A percentile compares a stretch with the other conserved stretches of the same genome.
phyloP scores from a whole-genome alignment of 306 rosid genomes.

The Oxytropis ochrocephala region DNA sequence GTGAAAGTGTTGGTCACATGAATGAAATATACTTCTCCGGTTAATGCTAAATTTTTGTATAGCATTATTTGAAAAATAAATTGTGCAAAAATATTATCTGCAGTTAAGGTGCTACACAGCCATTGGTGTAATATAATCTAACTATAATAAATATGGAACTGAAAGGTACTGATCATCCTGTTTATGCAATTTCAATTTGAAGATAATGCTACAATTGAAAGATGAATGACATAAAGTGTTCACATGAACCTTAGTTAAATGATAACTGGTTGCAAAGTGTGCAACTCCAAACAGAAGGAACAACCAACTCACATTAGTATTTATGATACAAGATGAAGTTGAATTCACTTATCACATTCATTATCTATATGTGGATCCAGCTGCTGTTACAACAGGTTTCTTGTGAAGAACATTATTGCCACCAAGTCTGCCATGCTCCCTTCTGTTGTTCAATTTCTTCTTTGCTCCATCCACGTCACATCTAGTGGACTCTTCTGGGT shows the following conservation, averaged over 20 bases:
- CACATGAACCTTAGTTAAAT: neutral
- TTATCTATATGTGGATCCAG: slow-evolving; percentile 41
- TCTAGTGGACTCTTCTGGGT: slow-evolving; percentile 21
- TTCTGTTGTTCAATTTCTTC: slow-evolving; percentile 32
- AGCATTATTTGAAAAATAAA: neutral
- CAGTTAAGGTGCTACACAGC: neutral
- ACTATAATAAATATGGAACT: neutral
- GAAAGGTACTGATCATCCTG: neutral
- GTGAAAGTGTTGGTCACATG: neutral
- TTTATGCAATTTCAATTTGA: neutral
- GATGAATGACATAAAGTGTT: neutral
- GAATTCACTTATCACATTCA: slow-evolving; percentile 21
- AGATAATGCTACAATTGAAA: neutral
- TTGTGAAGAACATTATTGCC: slow-evolving; percentile 36
- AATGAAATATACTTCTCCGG: neutral
- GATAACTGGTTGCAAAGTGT: slow-evolving; percentile 44
- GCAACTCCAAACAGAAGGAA: slow-evolving; percentile 48
- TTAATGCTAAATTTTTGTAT: neutral
- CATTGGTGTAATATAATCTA: neutral
- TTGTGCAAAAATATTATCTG: neutral
- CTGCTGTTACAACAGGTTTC: slow-evolving; percentile 37
- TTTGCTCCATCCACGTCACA: slow-evolving; percentile 23
- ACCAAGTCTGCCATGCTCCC: slow-evolving; percentile 34
- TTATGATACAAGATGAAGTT: slow-evolving; percentile 11
- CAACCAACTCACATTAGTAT: slow-evolving; percentile 12